These are phyloP conservation scores for Colletotrichum sojae DNA, from an alignment of 2,329 filamentous ascomycete species.

Conservation along the genomic window DNA sequence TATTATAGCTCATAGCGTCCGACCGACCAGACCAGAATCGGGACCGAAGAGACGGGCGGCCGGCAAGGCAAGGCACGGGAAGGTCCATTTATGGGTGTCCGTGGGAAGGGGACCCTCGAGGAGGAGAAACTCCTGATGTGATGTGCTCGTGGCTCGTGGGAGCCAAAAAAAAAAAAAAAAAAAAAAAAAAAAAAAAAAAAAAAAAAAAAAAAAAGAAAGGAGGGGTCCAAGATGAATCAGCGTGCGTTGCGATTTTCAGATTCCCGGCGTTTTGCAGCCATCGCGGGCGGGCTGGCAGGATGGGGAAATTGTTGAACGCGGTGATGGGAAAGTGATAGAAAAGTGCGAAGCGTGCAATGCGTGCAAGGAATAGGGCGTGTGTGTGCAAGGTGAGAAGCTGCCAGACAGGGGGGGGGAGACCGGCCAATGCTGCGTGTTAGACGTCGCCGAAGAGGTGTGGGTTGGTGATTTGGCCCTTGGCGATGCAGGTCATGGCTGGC, in stretches of 20 bases:
- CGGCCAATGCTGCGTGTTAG: too few species aligned
- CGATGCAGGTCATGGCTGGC: slow-evolving; percentile 11
- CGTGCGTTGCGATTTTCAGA: slow-evolving; percentile 19
- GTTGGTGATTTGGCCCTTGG: slow-evolving; percentile 13
- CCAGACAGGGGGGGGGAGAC: not conserved
- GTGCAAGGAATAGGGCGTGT: slow-evolving; percentile 12
- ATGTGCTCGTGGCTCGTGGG: not conserved
- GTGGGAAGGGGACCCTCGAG: not conserved
- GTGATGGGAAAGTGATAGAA: slow-evolving; percentile 31
- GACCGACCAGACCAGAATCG: slow-evolving; percentile 2
- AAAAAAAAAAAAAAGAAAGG: not conserved
- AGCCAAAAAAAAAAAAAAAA: not conserved
- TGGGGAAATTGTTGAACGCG: slow-evolving; percentile 3
- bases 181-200: not conserved
- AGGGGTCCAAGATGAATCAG: slow-evolving; percentile 8
- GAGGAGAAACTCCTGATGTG: not conserved
- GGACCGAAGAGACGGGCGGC: slow-evolving; percentile 13
- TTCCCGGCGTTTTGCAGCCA: slow-evolving; percentile 12
- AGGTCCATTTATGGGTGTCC: slow-evolving; percentile 8
- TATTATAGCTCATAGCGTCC: too few species aligned
- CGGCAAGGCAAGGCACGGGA: slow-evolving; percentile 20
- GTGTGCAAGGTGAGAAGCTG: slow-evolving; percentile 12
- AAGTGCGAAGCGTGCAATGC: too few species aligned
- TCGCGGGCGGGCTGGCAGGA: slow-evolving; percentile 15
- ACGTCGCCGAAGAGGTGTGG: not conserved